A percentile compares a stretch with the other conserved stretches of the same genome.
Conservation (phyloP, 306 rosid species). For the Cicer judaicum region DNA sequence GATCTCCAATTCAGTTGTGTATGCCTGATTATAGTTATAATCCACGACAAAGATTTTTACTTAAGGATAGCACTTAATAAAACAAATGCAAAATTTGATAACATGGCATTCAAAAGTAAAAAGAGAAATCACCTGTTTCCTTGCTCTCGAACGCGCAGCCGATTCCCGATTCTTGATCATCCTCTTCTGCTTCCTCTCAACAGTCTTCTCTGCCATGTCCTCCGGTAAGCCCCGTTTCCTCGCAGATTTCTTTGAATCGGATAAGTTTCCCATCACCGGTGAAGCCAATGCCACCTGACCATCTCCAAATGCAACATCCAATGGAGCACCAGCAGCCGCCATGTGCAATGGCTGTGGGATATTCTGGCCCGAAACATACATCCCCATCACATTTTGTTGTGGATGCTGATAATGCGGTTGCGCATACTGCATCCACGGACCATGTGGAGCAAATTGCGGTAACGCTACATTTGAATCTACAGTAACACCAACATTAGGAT, state of each 20-base stretch:
- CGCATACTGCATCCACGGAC: conserved; percentile 81
- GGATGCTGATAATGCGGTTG: conserved; percentile 73
- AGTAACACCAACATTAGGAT: conserved; percentile 44
- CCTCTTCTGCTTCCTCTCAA: conserved; percentile 90
- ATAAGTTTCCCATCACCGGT: conserved; percentile 67
- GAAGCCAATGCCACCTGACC: conserved; percentile 67
- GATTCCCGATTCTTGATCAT: conserved; percentile 99
- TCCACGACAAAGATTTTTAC: neutral
- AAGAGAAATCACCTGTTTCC: conserved; percentile 73
- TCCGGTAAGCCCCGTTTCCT: conserved; percentile 76
- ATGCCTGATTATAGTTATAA: conserved; percentile 65
- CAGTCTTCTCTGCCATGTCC: conserved; percentile 75
- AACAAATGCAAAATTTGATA: conserved; percentile 1
- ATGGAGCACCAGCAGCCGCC: conserved; percentile 62
- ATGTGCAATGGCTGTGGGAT: conserved; percentile 64
- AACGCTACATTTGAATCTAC: conserved; percentile 54
- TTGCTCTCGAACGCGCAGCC: conserved; percentile 97
- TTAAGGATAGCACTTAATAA: neutral
- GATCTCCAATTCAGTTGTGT: conserved; percentile 87
- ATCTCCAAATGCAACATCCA: conserved; percentile 70
- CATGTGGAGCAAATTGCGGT: conserved; percentile 65
- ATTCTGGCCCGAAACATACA: conserved; percentile 69
- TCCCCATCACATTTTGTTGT: conserved; percentile 72
- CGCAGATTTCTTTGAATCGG: conserved; percentile 66
- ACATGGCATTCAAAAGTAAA: conserved; percentile 7